A percentile compares a stretch with the other conserved stretches of the same genome.
Evolutionary conservation across 257 asterid genomes (phyloP).

Genomic region (Echites panduratus): DNA sequence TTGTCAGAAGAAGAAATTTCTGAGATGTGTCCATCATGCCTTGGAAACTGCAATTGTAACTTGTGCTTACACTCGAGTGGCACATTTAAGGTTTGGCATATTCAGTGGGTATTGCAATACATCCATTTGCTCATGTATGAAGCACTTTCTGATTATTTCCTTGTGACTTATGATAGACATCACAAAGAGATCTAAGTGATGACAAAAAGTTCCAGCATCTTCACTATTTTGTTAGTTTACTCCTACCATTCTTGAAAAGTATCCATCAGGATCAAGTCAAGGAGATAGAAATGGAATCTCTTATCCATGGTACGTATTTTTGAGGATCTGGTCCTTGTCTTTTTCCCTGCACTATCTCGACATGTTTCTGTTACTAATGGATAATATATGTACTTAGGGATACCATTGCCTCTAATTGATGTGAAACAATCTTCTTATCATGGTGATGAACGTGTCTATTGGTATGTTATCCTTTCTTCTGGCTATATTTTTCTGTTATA

Average conservation of each 20-base stretch:
- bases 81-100: conserved; percentile 42
- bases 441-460: conserved; percentile 75
- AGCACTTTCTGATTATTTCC: conserved; percentile 17
- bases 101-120: conserved; percentile 13
- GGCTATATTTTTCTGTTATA: conserved; percentile 1
- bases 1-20: conserved; percentile 53
- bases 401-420: conserved; percentile 39
- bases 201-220: conserved; percentile 55
- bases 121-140: conserved; percentile 13
- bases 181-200: conserved; percentile 46
- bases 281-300: conserved; percentile 60
- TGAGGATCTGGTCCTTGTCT: background rate
- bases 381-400: conserved; percentile 37
- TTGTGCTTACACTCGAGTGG: conserved; percentile 62
- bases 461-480: conserved; percentile 36
- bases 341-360: background rate
- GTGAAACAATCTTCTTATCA: conserved; percentile 46
- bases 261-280: conserved; percentile 60
- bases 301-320: conserved; percentile 42
- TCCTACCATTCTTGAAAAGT: conserved; percentile 56
- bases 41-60: conserved; percentile 80
- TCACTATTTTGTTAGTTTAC: conserved; percentile 46
- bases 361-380: conserved; percentile 9
- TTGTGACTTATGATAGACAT: conserved; percentile 35
- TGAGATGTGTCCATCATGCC: conserved; percentile 69